Percentiles rank a stretch among this genome's conserved stretches.
Evolutionary conservation across 2,329 filamentous ascomycete species (phyloP).

Genomic region (Verticillium longisporum): DNA sequence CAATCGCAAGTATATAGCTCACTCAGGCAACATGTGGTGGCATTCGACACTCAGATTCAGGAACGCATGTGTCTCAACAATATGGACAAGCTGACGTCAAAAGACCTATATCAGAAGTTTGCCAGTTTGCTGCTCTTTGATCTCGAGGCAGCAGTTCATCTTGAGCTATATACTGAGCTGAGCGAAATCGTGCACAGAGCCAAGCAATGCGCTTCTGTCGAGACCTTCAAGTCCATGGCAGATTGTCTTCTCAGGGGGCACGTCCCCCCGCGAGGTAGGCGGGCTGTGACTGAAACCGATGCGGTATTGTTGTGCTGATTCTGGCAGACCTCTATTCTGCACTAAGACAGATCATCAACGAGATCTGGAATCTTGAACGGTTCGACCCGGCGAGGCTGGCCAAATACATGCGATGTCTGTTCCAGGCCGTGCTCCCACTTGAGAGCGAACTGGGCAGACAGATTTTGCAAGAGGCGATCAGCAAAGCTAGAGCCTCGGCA

Average conservation of each 20-base stretch:
- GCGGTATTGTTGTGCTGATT: not conserved
- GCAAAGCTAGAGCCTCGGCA: conserved; percentile 42
- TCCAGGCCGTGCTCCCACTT: conserved; percentile 57
- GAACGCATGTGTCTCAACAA: conserved; percentile 21
- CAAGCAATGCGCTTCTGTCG: conserved; percentile 32
- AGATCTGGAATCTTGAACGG: conserved; percentile 50
- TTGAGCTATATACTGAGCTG: conserved; percentile 64
- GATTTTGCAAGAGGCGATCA: conserved; percentile 57
- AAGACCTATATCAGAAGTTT: conserved; percentile 55
- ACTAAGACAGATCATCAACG: conserved; percentile 63
- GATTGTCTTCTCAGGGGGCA: conserved; percentile 54
- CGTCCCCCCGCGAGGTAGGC: conserved; percentile 42
- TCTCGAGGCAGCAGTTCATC: conserved; percentile 64
- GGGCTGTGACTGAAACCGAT: not conserved
- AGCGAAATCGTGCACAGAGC: conserved; percentile 50
- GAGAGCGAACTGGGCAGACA: conserved; percentile 49
- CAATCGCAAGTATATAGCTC: conserved; percentile 56
- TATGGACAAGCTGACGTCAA: conserved; percentile 33
- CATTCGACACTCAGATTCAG: conserved; percentile 45
- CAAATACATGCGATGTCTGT: conserved; percentile 73
- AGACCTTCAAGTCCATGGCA: conserved; percentile 55
- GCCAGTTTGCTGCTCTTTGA: conserved; percentile 67
- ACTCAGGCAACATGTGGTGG: conserved; percentile 52
- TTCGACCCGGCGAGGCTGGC: conserved; percentile 56
- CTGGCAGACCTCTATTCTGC: conserved; percentile 40